A percentile compares a stretch with the other conserved stretches of the same genome.
phyloP scores from a whole-genome alignment of 2,329 filamentous ascomycete genomes.

The Neofusicoccum sp. region DNA sequence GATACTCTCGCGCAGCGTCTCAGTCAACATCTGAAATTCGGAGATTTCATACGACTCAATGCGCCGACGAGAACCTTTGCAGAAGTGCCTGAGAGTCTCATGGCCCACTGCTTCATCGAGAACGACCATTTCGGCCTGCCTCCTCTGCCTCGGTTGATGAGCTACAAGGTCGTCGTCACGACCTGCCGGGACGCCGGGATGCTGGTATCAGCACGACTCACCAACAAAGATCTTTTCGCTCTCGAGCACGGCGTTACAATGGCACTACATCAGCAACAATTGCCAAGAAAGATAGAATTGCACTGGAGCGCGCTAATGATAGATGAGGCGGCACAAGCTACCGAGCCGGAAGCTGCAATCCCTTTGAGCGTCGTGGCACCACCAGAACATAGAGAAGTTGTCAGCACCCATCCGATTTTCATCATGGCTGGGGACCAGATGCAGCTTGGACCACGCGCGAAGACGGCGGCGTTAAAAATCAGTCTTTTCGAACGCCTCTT shows the following conservation, averaged over 20 bases:
- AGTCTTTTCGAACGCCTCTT: conserved; percentile 49
- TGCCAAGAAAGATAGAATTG: conserved; percentile 28
- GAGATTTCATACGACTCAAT: conserved; percentile 48
- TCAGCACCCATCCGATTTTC: conserved; percentile 38
- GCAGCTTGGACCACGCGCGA: conserved; percentile 47
- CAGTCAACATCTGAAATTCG: conserved; percentile 37
- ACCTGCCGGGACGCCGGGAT: conserved; percentile 47
- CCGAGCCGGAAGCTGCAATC: conserved; percentile 45
- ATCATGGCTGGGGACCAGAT: conserved; percentile 52
- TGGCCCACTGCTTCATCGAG: conserved; percentile 43
- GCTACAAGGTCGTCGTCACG: conserved; percentile 47
- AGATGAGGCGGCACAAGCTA: conserved; percentile 52
- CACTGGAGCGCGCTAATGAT: conserved; percentile 50
- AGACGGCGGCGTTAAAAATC: conserved; percentile 37
- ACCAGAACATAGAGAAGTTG: conserved; percentile 29
- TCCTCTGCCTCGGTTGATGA: conserved; percentile 42
- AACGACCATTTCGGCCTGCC: conserved; percentile 47
- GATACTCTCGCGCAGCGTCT: conserved; percentile 47
- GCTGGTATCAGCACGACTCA: conserved; percentile 45
- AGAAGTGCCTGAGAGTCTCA: conserved; percentile 45
- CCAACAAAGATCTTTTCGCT: conserved; percentile 45
- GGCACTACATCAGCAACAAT: conserved; percentile 34
- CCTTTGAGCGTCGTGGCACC: conserved; percentile 45
- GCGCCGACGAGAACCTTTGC: conserved; percentile 43
- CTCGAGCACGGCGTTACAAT: conserved; percentile 38